Evolutionary conservation across 805 yeast species (phyloP).

Genomic region (Wickerhamiella dianesei): DNA sequence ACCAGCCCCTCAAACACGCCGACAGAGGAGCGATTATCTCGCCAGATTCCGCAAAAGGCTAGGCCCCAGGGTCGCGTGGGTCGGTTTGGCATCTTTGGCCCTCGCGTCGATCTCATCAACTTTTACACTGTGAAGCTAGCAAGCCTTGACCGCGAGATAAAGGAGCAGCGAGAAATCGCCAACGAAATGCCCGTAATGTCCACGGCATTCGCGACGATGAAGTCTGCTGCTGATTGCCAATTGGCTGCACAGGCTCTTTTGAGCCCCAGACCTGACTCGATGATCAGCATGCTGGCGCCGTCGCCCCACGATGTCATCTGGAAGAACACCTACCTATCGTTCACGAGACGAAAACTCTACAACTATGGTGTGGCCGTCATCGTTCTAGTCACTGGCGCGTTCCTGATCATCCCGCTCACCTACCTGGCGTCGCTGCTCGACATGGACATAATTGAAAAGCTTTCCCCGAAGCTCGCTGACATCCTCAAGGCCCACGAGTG

Average conservation of each 20-base stretch:
- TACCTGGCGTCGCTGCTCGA: conserved; percentile 74
- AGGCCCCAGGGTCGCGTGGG: conserved; percentile 58
- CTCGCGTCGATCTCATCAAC: conserved; percentile 67
- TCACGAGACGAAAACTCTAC: conserved; percentile 55
- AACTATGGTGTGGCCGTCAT: conserved; percentile 49
- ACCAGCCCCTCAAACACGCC: conserved; percentile 1
- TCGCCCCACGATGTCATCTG: conserved; percentile 93
- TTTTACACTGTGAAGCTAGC: conserved; percentile 56
- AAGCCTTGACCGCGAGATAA: conserved; percentile 56
- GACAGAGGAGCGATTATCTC: background rate
- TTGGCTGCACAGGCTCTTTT: conserved; percentile 91
- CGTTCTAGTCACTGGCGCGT: conserved; percentile 55
- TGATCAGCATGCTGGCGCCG: conserved; percentile 78
- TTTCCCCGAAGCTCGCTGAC: conserved; percentile 73
- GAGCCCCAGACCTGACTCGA: conserved; percentile 74
- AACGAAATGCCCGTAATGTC: conserved; percentile 66
- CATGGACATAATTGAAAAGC: conserved; percentile 57
- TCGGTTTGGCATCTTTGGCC: conserved; percentile 49
- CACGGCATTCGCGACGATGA: conserved; percentile 90
- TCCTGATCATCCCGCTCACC: conserved; percentile 70
- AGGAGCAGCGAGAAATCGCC: conserved; percentile 40
- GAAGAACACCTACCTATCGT: conserved; percentile 74
- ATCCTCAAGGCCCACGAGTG: conserved; percentile 49
- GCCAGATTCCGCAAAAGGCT: conserved; percentile 5
- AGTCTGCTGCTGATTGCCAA: conserved; percentile 88